Percentiles rank a stretch among this genome's conserved stretches.
Evolutionary conservation across 441 rosid genomes (phyloP).

Genomic region (Jatropha multifida): DNA sequence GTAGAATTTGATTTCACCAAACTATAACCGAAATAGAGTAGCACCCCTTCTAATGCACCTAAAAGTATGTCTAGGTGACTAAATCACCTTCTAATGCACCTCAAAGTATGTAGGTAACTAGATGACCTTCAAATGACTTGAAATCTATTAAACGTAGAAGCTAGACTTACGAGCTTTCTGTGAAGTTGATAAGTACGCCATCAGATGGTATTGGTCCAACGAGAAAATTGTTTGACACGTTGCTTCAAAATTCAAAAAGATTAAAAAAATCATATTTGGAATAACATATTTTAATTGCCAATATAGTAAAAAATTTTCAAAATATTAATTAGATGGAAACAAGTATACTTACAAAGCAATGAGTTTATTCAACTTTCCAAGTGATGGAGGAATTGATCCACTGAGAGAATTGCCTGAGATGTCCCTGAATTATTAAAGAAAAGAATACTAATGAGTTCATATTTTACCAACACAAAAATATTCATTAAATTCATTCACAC

Average conservation of each 20-base stretch:
- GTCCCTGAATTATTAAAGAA: conserved; percentile 46
- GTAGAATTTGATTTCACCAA: neutral
- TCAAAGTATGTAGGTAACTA: neutral
- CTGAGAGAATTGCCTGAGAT: conserved; percentile 79
- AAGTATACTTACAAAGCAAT: conserved; percentile 60
- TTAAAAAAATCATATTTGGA: conserved; percentile 17
- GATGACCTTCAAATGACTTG: conserved; percentile 1
- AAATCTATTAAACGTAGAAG: conserved; percentile 17
- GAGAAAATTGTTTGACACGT: conserved; percentile 89
- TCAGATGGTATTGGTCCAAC: conserved; percentile 79
- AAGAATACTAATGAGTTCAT: conserved; percentile 10
- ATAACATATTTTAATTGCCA: conserved; percentile 2
- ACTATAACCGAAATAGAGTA: neutral
- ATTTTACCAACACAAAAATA: neutral
- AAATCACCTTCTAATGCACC: neutral
- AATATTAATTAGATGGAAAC: conserved; percentile 24
- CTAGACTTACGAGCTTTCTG: conserved; percentile 71
- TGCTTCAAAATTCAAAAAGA: conserved; percentile 47
- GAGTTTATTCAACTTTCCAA: conserved; percentile 69
- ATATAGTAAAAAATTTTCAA: conserved; percentile 1
- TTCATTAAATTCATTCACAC: neutral
- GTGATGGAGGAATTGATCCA: conserved; percentile 74
- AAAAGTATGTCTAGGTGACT: neutral
- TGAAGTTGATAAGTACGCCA: conserved; percentile 61
- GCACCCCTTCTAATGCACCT: neutral